Evolutionary conservation across 129 eudicot species (phyloP).

Genomic region (Dittrichia graveolens): DNA sequence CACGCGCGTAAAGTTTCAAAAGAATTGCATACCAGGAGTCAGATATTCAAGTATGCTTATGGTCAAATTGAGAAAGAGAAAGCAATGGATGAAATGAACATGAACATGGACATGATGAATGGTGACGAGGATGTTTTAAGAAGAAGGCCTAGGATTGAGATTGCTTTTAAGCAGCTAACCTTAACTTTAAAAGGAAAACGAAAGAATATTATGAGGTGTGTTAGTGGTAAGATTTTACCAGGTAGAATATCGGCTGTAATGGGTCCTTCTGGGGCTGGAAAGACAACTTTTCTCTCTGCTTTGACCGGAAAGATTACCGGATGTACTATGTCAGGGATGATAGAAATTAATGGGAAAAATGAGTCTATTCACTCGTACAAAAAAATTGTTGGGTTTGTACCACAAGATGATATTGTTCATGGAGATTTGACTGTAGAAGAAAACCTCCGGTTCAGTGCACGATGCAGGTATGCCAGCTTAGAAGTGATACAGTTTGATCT

Average conservation of each 20-base stretch:
- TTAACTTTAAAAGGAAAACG: constrained; percentile 69
- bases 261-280: constrained; percentile 99
- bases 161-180: constrained; percentile 84
- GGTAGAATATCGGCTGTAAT: constrained; percentile 95
- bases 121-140: constrained; percentile 45
- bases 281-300: constrained; percentile 89
- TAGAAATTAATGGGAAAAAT: constrained; percentile 70
- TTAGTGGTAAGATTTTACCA: constrained; percentile 75
- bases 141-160: constrained; percentile 69
- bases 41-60: constrained; percentile 88
- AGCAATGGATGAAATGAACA: constrained; percentile 75
- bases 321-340: constrained; percentile 64
- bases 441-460: constrained; percentile 84
- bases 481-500: no score
- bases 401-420: constrained; percentile 96
- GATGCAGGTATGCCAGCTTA: constrained; percentile 65
- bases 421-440: constrained; percentile 97
- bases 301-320: constrained; percentile 70
- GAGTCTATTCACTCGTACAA: constrained; percentile 78
- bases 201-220: constrained; percentile 79
- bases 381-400: constrained; percentile 88
- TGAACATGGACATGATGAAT: constrained; percentile 60
- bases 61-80: constrained; percentile 97
- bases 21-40: constrained; percentile 79
- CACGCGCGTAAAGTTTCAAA: constrained; percentile 60